phyloP scores from a whole-genome alignment of 129 eudicot genomes.

The Deinandra increscens region DNA sequence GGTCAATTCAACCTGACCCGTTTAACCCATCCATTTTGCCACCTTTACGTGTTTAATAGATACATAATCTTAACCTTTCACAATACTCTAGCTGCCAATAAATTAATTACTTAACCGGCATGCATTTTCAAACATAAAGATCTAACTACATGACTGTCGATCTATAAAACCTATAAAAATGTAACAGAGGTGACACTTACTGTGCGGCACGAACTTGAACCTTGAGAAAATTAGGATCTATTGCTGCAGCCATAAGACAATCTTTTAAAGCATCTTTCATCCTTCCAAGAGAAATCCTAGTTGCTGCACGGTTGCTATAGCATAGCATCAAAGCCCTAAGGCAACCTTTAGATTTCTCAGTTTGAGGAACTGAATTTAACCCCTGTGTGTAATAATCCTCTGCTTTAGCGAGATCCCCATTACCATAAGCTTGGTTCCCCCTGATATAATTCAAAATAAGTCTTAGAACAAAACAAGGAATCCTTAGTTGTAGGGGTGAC shows the following conservation, averaged over 20 bases:
- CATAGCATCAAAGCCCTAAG: conserved; percentile 84
- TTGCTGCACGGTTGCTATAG: conserved; percentile 98
- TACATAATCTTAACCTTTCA: background rate
- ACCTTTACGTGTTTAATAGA: background rate
- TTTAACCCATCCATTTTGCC: background rate
- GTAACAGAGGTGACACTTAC: conserved; percentile 40
- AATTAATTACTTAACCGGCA: background rate
- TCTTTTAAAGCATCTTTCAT: conserved; percentile 89
- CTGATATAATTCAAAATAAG: conserved; percentile 39
- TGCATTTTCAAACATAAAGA: conserved; percentile 26
- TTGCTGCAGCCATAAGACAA: conserved; percentile 78
- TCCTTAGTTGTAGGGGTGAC: background rate
- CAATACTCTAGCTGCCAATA: conserved; percentile 9
- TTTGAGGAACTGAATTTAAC: conserved; percentile 68
- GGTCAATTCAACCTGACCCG: background rate
- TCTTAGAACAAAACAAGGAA: conserved; percentile 1
- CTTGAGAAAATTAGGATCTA: conserved; percentile 77
- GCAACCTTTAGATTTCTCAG: conserved; percentile 64
- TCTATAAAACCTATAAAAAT: background rate
- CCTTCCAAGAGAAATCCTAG: conserved; percentile 85
- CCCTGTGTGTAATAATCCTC: conserved; percentile 91
- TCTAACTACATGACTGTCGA: conserved; percentile 4
- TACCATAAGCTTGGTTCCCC: conserved; percentile 95
- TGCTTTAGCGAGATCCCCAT: conserved; percentile 74
- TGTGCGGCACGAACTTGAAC: conserved; percentile 94